These are phyloP conservation scores for Rhodotorula paludigena DNA, from an alignment of 768 basidiomycete species.

Conservation along the genomic window DNA sequence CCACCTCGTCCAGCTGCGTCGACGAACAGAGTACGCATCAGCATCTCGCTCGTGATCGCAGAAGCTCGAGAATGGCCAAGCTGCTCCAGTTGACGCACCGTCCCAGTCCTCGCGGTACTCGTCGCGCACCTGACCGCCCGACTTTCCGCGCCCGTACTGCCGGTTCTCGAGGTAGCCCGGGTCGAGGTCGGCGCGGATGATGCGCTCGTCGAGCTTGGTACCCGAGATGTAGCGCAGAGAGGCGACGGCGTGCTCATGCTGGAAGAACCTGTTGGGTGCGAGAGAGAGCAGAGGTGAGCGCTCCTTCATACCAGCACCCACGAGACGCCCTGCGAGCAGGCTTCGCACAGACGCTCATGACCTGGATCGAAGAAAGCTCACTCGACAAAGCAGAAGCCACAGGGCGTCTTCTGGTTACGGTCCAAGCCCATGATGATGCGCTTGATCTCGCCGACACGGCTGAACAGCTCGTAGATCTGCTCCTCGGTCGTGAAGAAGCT, in stretches of 20 bases:
- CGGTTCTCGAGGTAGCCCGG: constrained; percentile 92
- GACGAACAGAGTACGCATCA: no score
- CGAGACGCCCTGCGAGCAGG: no score
- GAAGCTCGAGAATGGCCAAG: neutral
- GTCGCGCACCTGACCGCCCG: constrained; percentile 90
- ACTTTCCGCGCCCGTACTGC: constrained; percentile 95
- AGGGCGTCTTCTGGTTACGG: constrained; percentile 85
- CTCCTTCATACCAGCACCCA: no score
- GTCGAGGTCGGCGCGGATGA: constrained; percentile 96
- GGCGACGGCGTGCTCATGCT: constrained; percentile 85
- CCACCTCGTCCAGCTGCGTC: constrained; percentile 87
- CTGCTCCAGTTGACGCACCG: neutral
- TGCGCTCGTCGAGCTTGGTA: constrained; percentile 97
- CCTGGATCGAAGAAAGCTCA: no score
- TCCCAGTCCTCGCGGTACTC: constrained; percentile 85
- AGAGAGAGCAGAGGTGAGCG: neutral
- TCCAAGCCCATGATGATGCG: constrained; percentile 94
- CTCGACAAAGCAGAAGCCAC: constrained; percentile 92
- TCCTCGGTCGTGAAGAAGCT: constrained; percentile 89
- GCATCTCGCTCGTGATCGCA: neutral
- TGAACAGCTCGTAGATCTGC: constrained; percentile 88
- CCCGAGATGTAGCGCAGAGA: constrained; percentile 91
- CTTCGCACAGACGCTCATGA: no score
- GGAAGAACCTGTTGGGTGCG: constrained; percentile 63
- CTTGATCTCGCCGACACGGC: constrained; percentile 54